Evolutionary conservation across 176 grass and related monocot genomes (phyloP), one percentile per base, ranked within the genome.

Genomic region (Oryza glaberrima): DNA sequence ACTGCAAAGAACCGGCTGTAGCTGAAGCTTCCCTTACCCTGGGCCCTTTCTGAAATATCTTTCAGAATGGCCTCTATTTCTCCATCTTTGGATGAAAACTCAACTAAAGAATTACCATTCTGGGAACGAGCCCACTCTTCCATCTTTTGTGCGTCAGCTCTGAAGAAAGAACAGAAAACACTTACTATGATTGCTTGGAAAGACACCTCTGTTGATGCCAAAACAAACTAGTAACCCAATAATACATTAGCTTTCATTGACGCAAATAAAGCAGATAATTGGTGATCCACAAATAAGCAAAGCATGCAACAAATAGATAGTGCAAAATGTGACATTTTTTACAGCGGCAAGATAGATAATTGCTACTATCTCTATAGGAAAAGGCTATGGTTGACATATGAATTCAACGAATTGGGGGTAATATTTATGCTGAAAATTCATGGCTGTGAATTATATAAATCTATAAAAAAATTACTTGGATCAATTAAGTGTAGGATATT

Each of bases 1-100:
- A 99, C 84, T 2, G 97, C 97, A 85, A 96, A 94, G 88, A 99
- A 99, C 36, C 94, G 90, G 28, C 97, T 96, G 84, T 99, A 99
- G 88, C 84, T 94, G 87, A 99, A 99, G 78, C 94, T 92, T 92
- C 88, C 91, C 35, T 92, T 91, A 80, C 91, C 88, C 81, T 94
- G 83, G 20, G 93, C 97, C 77, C 94, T 92, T 90, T 99, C 91
- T 38, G 94, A 92, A 75, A 99, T 92, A 91, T 94, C 89, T 84
- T 96, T 99, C 71, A 99, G 64, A 81, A 92, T 73, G 46, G 58
- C 80, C 83, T 96, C 94, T 26, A 99, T 86, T 78, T 94, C 97
- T 77, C 97, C 97, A 54, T 99, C 91, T 85, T 87, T 99, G 41
- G 90, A 90, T 34, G 88, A 88, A 38, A 94, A 99, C 9, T 96